phyloP scores from a whole-genome alignment of 1,284 basidiomycete species.

The Abortiporus biennis region DNA sequence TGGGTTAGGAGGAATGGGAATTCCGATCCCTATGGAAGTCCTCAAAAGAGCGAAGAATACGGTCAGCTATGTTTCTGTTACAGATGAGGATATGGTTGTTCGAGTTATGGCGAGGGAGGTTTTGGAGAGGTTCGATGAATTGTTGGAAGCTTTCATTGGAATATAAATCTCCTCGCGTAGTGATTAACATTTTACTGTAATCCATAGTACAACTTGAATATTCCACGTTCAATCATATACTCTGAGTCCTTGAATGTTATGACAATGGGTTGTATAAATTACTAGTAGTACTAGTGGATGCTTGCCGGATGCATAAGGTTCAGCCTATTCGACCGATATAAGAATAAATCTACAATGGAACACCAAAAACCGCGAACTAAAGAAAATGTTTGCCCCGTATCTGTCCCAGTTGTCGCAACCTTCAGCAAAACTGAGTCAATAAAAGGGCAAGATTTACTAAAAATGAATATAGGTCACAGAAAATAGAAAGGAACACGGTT shows the following conservation, averaged over 20 bases:
- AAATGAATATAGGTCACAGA: slow-evolving; percentile 59
- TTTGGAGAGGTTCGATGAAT: slow-evolving; percentile 45
- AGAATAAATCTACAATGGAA: background rate
- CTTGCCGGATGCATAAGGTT: no score
- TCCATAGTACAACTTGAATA: no score
- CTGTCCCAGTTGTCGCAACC: slow-evolving; percentile 71
- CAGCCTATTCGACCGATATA: no score
- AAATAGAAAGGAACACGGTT: no score
- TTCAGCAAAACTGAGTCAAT: slow-evolving; percentile 74
- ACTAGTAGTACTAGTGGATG: no score
- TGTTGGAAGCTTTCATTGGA: slow-evolving; percentile 44
- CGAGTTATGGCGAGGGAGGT: slow-evolving; percentile 78
- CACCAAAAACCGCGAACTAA: background rate
- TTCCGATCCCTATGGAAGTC: slow-evolving; percentile 30
- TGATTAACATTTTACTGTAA: no score
- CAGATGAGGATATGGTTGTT: slow-evolving; percentile 71
- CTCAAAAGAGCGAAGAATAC: slow-evolving; percentile 55
- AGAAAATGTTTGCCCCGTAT: slow-evolving; percentile 78
- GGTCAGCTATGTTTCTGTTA: slow-evolving; percentile 63
- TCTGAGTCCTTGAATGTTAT: no score
- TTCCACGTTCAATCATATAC: no score
- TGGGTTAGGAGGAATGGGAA: slow-evolving; percentile 2
- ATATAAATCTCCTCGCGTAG: no score
- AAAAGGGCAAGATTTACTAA: slow-evolving; percentile 46
- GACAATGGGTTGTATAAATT: no score